phyloP scores from a whole-genome alignment of 2,329 filamentous ascomycete genomes.

The Lasiodiplodia citricola region DNA sequence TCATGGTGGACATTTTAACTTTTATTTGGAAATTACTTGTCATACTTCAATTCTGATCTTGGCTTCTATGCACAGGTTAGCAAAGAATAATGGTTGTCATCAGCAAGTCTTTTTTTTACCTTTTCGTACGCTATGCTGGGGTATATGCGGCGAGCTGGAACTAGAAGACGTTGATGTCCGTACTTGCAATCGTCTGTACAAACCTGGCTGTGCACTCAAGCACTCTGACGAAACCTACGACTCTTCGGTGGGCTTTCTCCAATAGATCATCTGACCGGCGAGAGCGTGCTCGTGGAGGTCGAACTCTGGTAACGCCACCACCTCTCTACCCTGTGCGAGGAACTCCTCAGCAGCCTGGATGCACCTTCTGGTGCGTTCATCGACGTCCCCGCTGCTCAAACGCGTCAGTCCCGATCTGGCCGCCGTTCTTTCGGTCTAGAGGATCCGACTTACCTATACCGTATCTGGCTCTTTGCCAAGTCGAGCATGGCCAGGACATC shows the following conservation, averaged over 20 bases:
- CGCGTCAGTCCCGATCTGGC: neutral
- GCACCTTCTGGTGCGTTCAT: slow-evolving; percentile 26
- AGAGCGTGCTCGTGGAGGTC: slow-evolving; percentile 39
- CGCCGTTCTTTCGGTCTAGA: neutral
- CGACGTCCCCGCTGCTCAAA: neutral
- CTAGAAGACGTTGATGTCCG: neutral
- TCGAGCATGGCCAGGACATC: slow-evolving; percentile 37
- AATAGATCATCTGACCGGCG: slow-evolving; percentile 42
- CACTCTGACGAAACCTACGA: neutral
- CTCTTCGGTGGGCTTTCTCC: slow-evolving; percentile 26
- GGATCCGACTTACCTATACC: slow-evolving; percentile 7
- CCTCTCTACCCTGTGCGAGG: slow-evolving; percentile 29
- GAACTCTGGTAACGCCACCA: slow-evolving; percentile 35
- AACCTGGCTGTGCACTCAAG: neutral
- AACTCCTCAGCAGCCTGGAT: slow-evolving; percentile 38
- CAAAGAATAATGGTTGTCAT: neutral
- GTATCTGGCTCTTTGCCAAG: slow-evolving; percentile 16
- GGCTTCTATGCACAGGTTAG: neutral
- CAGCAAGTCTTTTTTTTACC: neutral
- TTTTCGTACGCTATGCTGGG: neutral
- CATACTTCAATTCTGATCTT: neutral
- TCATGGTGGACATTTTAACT: neutral
- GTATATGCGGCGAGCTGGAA: slow-evolving; percentile 1
- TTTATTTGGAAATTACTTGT: slow-evolving; percentile 1
- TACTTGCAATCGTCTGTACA: neutral